phyloP scores from a whole-genome alignment of 495 filamentous ascomycete species.

The Collariella sp. region DNA sequence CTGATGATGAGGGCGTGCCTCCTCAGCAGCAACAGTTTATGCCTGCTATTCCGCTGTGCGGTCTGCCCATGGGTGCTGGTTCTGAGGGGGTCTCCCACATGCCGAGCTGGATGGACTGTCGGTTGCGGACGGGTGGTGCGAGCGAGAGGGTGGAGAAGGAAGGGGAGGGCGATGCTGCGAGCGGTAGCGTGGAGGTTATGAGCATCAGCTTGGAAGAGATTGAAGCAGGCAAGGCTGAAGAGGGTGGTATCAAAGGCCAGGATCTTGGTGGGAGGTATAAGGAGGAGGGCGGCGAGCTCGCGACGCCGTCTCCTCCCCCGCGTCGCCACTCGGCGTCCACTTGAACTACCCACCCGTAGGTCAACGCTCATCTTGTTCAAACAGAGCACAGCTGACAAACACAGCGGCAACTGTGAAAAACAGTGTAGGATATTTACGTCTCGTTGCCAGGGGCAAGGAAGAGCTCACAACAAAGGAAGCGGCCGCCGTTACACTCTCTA shows the following conservation, averaged over 20 bases:
- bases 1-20: too few relatives aligned
- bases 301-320: background rate
- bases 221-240: background rate
- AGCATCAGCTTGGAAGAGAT: background rate
- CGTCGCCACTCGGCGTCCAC: constrained; percentile 3
- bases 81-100: constrained; percentile 29
- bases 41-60: constrained; percentile 10
- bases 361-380: background rate
- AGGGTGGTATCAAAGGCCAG: background rate
- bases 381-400: background rate
- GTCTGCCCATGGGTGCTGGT: constrained; percentile 36
- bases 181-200: background rate
- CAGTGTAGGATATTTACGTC: constrained; percentile 7
- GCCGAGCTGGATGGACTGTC: constrained; percentile 18
- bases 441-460: background rate
- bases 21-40: background rate
- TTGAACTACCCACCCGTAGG: background rate
- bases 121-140: background rate
- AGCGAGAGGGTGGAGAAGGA: background rate
- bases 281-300: background rate
- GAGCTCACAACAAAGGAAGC: background rate
- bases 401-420: background rate
- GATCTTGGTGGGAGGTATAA: background rate
- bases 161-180: background rate
- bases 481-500: background rate